Conservation (phyloP, 1,284 basidiomycete species). For the Vanrija sp. region DNA sequence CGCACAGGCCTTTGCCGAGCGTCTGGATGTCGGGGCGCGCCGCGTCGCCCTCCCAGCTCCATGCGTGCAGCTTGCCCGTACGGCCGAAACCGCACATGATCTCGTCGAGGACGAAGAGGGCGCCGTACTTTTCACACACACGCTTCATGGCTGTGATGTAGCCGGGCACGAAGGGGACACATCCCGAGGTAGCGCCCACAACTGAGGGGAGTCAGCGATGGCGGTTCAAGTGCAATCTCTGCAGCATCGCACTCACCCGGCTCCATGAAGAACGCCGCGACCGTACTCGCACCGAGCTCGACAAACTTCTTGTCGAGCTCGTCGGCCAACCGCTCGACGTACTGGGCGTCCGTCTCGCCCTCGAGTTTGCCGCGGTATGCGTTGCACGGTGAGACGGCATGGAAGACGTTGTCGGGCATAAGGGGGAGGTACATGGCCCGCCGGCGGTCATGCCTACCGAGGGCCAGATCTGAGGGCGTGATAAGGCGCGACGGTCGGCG, state of each 20-base stretch:
- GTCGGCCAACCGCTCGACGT: conserved; percentile 66
- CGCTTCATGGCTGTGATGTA: conserved; percentile 65
- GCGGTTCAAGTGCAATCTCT: neutral
- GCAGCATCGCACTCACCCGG: conserved; percentile 57
- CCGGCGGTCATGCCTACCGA: conserved; percentile 45
- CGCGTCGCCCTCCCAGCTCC: conserved; percentile 48
- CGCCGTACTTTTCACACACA: conserved; percentile 81
- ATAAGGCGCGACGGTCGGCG: neutral
- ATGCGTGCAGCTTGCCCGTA: conserved; percentile 70
- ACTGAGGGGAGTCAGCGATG: conserved; percentile 4
- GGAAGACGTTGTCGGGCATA: conserved; percentile 15
- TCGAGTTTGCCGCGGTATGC: conserved; percentile 66
- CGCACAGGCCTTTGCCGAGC: conserved; percentile 78
- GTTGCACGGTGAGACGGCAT: conserved; percentile 62
- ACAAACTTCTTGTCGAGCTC: conserved; percentile 79
- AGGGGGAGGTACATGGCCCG: conserved; percentile 22
- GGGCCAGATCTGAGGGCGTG: conserved; percentile 12
- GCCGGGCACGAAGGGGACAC: conserved; percentile 33
- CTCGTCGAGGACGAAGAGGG: conserved; percentile 81
- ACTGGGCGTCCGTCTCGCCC: conserved; percentile 69
- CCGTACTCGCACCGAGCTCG: conserved; percentile 70
- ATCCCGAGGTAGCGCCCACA: conserved; percentile 75
- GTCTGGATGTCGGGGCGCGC: conserved; percentile 71
- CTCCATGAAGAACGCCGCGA: conserved; percentile 50
- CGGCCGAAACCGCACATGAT: conserved; percentile 83